These are phyloP conservation scores for Clonostachys sp. DNA, from an alignment of 2,329 filamentous ascomycete species.

Conservation along the genomic window DNA sequence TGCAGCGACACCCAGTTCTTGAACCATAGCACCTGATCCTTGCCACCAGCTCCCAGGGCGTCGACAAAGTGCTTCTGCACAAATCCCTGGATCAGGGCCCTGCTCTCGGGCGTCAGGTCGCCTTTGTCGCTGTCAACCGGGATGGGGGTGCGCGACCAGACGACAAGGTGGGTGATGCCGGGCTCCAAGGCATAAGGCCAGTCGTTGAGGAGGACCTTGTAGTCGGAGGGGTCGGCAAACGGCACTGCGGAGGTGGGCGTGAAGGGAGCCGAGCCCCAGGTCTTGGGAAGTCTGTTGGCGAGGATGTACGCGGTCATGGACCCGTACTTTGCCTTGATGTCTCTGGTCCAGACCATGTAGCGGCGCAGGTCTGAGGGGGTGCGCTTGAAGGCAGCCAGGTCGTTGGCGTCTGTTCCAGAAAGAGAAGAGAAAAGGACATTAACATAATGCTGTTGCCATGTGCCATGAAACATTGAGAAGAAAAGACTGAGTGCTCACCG, in stretches of 20 bases:
- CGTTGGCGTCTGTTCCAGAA: slow-evolving; percentile 38
- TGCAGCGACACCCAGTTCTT: slow-evolving; percentile 91
- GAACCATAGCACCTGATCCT: slow-evolving; percentile 70
- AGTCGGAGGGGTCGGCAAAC: slow-evolving; percentile 51
- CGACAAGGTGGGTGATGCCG: slow-evolving; percentile 74
- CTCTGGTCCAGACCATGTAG: slow-evolving; percentile 74
- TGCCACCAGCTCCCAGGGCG: slow-evolving; percentile 43
- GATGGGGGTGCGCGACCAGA: slow-evolving; percentile 85
- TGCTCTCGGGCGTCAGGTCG: slow-evolving; percentile 66
- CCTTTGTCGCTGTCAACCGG: slow-evolving; percentile 66
- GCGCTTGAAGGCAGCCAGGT: slow-evolving; percentile 72
- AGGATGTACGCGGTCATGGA: slow-evolving; percentile 78
- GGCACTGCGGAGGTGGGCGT: slow-evolving; percentile 41
- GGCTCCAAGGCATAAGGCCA: slow-evolving; percentile 81
- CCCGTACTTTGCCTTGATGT: slow-evolving; percentile 69
- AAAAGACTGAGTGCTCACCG: slow-evolving; percentile 30
- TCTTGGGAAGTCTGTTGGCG: slow-evolving; percentile 59
- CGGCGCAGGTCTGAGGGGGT: slow-evolving; percentile 74
- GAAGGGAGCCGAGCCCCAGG: slow-evolving; percentile 62
- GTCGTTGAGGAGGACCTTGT: slow-evolving; percentile 77
- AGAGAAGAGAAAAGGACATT: background rate
- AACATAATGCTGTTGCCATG: background rate
- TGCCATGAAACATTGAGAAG: background rate
- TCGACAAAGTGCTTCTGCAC: slow-evolving; percentile 65
- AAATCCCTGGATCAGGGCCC: slow-evolving; percentile 61